A percentile compares a stretch with the other conserved stretches of the same genome.
Conservation (phyloP, 1,284 basidiomycete genomes). For the Sphaerobolus stellatus region DNA sequence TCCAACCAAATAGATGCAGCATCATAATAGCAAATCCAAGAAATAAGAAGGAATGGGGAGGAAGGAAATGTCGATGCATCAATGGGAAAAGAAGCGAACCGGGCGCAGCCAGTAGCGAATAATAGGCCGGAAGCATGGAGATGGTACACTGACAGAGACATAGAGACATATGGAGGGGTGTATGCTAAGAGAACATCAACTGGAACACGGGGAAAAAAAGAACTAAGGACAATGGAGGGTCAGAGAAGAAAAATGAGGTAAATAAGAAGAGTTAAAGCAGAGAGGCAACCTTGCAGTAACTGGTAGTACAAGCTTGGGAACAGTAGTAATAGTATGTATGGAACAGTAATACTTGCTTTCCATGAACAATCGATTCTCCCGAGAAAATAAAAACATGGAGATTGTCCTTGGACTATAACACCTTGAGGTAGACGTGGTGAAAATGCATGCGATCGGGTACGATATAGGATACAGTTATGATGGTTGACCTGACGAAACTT, state of each 20-base stretch:
- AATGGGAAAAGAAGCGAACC: no score
- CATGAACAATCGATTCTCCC: no score
- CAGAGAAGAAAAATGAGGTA: neutral
- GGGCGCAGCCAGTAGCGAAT: no score
- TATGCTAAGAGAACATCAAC: slow-evolving; percentile 16
- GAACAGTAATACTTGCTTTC: neutral
- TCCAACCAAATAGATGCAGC: no score
- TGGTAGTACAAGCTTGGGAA: neutral
- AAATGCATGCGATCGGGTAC: neutral
- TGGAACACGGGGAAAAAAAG: neutral
- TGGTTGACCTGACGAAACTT: no score
- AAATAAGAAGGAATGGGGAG: no score
- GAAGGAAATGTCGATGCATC: no score
- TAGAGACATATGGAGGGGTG: slow-evolving; percentile 1
- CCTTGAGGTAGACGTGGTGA: no score
- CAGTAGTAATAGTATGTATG: neutral
- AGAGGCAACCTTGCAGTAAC: slow-evolving; percentile 3
- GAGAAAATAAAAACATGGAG: neutral
- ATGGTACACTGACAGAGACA: slow-evolving; percentile 4
- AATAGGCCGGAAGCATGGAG: slow-evolving; percentile 3
- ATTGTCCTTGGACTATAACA: no score
- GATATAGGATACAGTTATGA: neutral
- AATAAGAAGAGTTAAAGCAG: neutral
- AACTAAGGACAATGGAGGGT: neutral
- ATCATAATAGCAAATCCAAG: no score